Conservation (phyloP, 2,329 filamentous ascomycete genomes). For the Coniochaeta prunicola region DNA sequence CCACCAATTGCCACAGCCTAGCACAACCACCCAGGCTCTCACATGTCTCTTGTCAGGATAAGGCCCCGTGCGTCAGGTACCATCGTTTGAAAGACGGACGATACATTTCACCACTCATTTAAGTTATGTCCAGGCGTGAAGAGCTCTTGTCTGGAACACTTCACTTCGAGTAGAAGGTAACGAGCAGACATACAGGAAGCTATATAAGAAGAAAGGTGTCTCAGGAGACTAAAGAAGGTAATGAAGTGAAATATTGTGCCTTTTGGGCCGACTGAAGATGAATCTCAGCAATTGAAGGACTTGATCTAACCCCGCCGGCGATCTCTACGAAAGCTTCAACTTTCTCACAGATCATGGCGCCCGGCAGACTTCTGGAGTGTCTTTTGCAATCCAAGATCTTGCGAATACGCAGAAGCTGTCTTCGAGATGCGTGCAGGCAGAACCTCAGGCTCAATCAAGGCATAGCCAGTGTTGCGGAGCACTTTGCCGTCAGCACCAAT, state of each 20-base stretch:
- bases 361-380: background rate
- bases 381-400: background rate
- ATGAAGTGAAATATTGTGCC: background rate
- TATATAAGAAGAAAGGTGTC: no score
- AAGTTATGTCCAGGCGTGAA: no score
- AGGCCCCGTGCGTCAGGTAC: no score
- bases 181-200: no score
- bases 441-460: constrained; percentile 9
- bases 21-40: no score
- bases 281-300: no score
- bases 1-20: background rate
- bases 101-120: no score
- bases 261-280: no score
- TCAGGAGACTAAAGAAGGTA: background rate
- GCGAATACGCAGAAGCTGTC: background rate
- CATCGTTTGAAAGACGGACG: no score
- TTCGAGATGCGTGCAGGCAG: constrained; percentile 2
- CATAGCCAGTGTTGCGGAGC: constrained; percentile 9
- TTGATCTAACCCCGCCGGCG: no score
- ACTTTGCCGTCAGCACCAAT: constrained; percentile 8
- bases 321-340: background rate
- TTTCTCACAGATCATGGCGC: constrained; percentile 8
- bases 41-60: background rate
- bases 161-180: no score
- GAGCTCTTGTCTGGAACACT: no score